Evolutionary conservation across 1,284 basidiomycete genomes (phyloP), one percentile per base, ranked within the genome.

Genomic region (Cutaneotrichosporon dermatis): DNA sequence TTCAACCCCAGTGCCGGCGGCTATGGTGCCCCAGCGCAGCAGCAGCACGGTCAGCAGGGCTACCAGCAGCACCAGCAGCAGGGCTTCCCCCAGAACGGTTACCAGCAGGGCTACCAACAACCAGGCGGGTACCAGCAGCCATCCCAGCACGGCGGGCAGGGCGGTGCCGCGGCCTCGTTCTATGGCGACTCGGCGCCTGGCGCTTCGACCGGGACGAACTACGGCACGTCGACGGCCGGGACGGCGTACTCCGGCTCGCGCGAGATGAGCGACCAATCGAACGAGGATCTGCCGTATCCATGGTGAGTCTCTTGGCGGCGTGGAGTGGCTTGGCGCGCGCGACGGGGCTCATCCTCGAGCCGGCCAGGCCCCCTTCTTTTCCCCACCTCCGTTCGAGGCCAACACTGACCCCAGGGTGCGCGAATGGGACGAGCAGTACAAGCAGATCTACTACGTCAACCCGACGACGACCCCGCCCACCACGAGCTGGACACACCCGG

Each of bases 371-470:
- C n/a, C n/a, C n/a, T n/a, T n/a, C n/a, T n/a, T n/a, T n/a, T n/a
- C n/a, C n/a, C n/a, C n/a, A n/a, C n/a, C n/a, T n/a, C n/a, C n/a
- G 42, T n/a, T 7, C 6, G n/a, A n/a, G 7, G 5, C 11, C n/a
- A 15, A 25, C 9, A 33, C 46, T 48, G 33, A 48, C 46, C 9
- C n/a, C 39, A 51, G 50, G 50, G 50, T 51, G 13, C 63, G 70
- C 13, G 65, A 72, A 55, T 74, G 59, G 57, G 69, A 72, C 59
- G 44, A 66, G 16, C 51, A 62, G 37, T 71, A 69, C 61, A 63
- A 69, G 52, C 69, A 68, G 2, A 66, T 64, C 59, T 72, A 66
- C 63, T 72, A 72, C 53, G 63, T 72, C 42, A 74, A 74, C 64
- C 67, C 72, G 0, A 62, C 65, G 0, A 56, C 69, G 5, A 61